Conservation (phyloP, 2,329 filamentous ascomycete species). For the Rugonectria rugulosa region DNA sequence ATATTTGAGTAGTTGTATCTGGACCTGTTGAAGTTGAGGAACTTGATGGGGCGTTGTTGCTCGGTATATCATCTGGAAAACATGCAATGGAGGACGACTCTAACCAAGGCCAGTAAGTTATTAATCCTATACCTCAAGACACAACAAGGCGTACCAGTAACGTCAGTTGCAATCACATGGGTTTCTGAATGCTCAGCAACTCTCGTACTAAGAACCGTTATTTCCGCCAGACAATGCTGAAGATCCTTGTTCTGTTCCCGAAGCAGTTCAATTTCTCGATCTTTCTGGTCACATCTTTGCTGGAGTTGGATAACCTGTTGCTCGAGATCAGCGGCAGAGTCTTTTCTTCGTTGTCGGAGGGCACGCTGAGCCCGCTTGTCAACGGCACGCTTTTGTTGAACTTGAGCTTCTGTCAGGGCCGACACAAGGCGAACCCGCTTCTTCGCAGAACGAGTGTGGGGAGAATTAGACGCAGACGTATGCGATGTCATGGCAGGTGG, state of each 20-base stretch:
- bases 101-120: too few relatives aligned
- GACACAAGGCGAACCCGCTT: neutral
- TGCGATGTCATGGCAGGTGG: too few relatives aligned
- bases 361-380: constrained; percentile 1
- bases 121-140: too few relatives aligned
- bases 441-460: too few relatives aligned
- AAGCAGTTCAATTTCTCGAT: neutral
- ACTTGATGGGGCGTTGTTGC: too few relatives aligned
- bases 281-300: constrained; percentile 12
- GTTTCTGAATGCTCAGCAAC: neutral
- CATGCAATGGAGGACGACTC: too few relatives aligned
- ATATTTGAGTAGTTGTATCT: too few relatives aligned
- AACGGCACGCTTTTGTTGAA: constrained; percentile 6
- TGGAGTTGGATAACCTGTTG: neutral
- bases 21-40: too few relatives aligned
- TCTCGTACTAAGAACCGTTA: neutral
- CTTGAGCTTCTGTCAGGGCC: constrained; percentile 1
- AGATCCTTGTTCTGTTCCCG: neutral
- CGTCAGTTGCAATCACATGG: neutral
- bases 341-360: constrained; percentile 4
- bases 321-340: neutral
- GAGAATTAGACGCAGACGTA: too few relatives aligned
- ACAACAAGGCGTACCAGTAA: neutral
- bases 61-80: too few relatives aligned
- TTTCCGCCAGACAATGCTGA: neutral